Conservation (phyloP, 495 filamentous ascomycete species). For the Thermothielavioides terrestris region DNA sequence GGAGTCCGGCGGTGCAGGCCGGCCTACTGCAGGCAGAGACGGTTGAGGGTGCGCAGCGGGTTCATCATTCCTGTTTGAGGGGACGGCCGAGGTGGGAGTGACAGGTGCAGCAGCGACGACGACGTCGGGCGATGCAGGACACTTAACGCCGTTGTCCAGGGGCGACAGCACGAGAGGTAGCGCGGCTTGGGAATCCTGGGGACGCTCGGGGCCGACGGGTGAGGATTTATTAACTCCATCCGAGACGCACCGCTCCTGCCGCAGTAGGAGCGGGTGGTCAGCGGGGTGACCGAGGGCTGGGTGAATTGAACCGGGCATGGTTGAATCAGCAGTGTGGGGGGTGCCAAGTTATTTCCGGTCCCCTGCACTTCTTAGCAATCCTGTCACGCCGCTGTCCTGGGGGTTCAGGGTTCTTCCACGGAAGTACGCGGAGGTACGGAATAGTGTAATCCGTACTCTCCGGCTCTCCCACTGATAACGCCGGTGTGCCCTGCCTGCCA, state of each 20-base stretch:
- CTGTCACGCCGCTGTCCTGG: too few species aligned
- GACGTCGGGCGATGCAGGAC: not conserved
- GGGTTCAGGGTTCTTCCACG: too few species aligned
- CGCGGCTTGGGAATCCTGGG: constrained; percentile 15
- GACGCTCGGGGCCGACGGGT: constrained; percentile 14
- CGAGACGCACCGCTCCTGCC: constrained; percentile 4
- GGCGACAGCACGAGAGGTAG: constrained; percentile 3
- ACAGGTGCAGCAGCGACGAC: not conserved
- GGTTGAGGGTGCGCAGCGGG: constrained; percentile 1
- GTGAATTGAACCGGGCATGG: constrained; percentile 32
- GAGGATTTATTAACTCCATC: constrained; percentile 20
- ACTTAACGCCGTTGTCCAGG: constrained; percentile 2
- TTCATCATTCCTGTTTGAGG: constrained; percentile 2
- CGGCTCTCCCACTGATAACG: too few species aligned
- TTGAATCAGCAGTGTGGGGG: constrained; percentile 1
- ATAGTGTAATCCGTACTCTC: too few species aligned
- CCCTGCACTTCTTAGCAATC: not conserved
- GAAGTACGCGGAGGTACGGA: too few species aligned
- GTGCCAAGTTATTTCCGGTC: constrained; percentile 17
- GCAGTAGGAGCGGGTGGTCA: constrained; percentile 8
- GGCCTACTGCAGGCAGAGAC: constrained; percentile 9
- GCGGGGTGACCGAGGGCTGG: constrained; percentile 26
- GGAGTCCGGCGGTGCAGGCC: constrained; percentile 2
- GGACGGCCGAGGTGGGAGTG: not conserved
- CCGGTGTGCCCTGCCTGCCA: too few species aligned